Evolutionary conservation across 306 rosid species (phyloP), one percentile per base, ranked within the genome.

Genomic region (Myrica gale): DNA sequence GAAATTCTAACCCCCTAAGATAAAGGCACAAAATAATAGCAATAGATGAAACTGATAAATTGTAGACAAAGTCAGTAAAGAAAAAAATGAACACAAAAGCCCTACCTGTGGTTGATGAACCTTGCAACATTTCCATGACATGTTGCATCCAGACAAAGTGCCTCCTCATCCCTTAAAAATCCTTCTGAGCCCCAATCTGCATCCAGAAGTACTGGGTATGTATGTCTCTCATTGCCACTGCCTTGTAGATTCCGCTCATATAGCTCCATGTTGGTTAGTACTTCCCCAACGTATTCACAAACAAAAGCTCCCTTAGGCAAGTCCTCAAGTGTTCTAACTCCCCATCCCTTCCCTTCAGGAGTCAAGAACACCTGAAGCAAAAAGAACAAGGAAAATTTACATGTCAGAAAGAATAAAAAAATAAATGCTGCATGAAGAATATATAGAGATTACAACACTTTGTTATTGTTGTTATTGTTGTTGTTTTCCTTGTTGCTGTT

Each of bases 111-210:
- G 83, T 94, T 94, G 81, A 94, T 91, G 82, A 94, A 91, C 72
- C 98, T 89, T 51, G 98, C 96, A 82, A 89, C 96, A 78, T 94
- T 94, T 75, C 97, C 98, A 77, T 87, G 70, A 79, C 68, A 78
- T 39, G 98, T 94, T 53, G 96, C 97, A 83, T 94, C 98, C 84
- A 94, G 85, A 85, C 98, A 94, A 21, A 94, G 87, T 32, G 97
- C 96, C 51, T 94, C 96, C 51, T 94, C 98, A 79, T 94, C 98
- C 79, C 65, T 77, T 65, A 94, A 75, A 68, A 79, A 74, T 68
- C 76, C 78, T 83, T 94, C 98, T 2, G 97, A 90, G 20, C 95
- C 93, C 98, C 98, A 94, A 60, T 94, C 97, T 52, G 92, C 98
- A 84, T 94, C 98, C 51, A 94, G 90, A 67, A 88, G 84, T 73